These are phyloP conservation scores for Mycena albidolilacea DNA, from an alignment of 768 basidiomycete species.

Conservation along the genomic window DNA sequence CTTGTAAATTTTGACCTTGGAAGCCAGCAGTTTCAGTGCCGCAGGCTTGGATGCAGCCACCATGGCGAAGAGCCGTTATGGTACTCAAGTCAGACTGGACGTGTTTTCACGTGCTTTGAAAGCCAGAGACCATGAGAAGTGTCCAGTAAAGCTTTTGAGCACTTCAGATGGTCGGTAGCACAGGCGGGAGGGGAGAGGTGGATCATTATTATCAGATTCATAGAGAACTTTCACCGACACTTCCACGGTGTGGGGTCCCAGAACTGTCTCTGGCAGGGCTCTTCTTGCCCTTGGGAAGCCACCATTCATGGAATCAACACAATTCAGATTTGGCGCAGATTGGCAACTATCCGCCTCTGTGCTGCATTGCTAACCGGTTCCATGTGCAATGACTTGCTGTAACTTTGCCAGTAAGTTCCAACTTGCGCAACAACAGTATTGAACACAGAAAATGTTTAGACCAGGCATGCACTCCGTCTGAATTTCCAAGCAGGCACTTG, in stretches of 20 bases:
- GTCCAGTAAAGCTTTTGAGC: too few species aligned
- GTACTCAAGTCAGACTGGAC: too few species aligned
- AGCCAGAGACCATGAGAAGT: too few species aligned
- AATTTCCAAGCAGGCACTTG: constrained; percentile 13
- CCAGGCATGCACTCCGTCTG: constrained; percentile 15
- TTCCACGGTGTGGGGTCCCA: constrained; percentile 41
- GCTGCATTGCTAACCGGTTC: not conserved
- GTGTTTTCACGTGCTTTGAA: too few species aligned
- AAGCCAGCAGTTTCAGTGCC: too few species aligned
- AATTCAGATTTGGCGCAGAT: constrained; percentile 34
- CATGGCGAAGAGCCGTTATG: too few species aligned
- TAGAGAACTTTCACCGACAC: constrained; percentile 18
- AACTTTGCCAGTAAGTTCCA: constrained; percentile 17
- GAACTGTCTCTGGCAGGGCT: constrained; percentile 40
- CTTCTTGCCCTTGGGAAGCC: constrained; percentile 40
- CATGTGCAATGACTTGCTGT: constrained; percentile 19
- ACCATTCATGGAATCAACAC: constrained; percentile 40
- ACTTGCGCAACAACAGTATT: not conserved
- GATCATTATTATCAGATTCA: not conserved
- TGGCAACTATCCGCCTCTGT: constrained; percentile 28
- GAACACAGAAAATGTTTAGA: not conserved
- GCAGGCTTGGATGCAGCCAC: too few species aligned
- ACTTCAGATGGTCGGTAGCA: too few species aligned
- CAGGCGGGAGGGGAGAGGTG: too few species aligned
- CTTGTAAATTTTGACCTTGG: too few species aligned